Evolutionary conservation across 345 rosid genomes (phyloP), one percentile per base, ranked within the genome.

Genomic region (Bretschneidera sinensis): DNA sequence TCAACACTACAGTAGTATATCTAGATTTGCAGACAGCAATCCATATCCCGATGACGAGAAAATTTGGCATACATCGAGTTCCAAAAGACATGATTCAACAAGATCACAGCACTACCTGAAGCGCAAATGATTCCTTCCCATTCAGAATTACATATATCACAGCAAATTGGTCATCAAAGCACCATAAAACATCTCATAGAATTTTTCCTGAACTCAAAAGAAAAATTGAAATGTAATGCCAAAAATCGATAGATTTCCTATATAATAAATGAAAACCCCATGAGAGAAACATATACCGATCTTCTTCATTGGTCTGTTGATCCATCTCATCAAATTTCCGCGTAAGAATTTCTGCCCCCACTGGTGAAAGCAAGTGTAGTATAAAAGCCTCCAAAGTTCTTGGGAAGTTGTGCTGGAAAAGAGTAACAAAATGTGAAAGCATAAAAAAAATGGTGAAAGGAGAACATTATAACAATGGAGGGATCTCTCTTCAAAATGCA

Each of bases 331-430:
- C 96, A 74, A 89, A 89, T 66, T 87, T 92, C 65, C 75, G 75
- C 9, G 95, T 81, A 52, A 89, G 86, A 68, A 84, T 84, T 77
- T 92, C 97, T 16, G 91, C 95, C 54, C 90, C 89, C 55, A 78
- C 71, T 24, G 97, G 96, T 48, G 89, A 84, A 76, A 83, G 95
- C 82, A 85, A 77, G 83, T 92, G 94, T 55, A 87, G 74, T 71
- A 85, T 63, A 60, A 92, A 72, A 43, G 86, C 94, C 79, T 94
- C 95, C 78, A 84, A 76, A 60, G 92, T 94, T 77, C 96, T 85
- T 22, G 96, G 97, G 69, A 94, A 94, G 65, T 83, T 71, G 65
- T 78, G 83, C 96, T 94, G 84, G 74, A 79, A 73, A 63, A 25
- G 22, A 58, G 47, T 39, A 22, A 47, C 33, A 66, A 15, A 52